Evolutionary conservation across 2,329 filamentous ascomycete species (phyloP), one percentile per base, ranked within the genome.

Genomic region (Penicillium griseofulvum): DNA sequence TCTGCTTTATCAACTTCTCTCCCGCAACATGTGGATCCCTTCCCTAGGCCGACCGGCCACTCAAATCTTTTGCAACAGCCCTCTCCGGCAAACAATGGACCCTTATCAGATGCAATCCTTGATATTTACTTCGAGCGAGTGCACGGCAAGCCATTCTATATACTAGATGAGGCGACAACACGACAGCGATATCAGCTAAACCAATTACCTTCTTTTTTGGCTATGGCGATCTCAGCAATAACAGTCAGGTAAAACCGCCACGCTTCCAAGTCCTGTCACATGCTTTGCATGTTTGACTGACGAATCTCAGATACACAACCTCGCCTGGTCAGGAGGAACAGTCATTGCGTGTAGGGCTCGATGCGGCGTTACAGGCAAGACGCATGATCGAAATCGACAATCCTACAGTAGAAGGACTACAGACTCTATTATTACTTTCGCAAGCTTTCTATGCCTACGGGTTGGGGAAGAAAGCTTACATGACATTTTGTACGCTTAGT

Each of bases 401-500:
- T 62, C 90, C 90, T 5, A 90, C 87, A 0, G 83, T 94, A 41
- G 90, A 95, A 69, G 83, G 83, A 33, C 74, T 95, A 9, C 90
- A 95, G 70, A 82, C 89, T 3, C 78, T 93, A 16, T 76, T 96
- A 43, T 79, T 96, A 10, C 81, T 96, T 2, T 85, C 88, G 0
- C 85, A 87, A 67, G 87, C 89, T 3, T 92, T 86, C 65, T 90
- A 87, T 46, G 90, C 90, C 34, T 81, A 85, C 29, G 90, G 91
- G 26, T 86, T 88, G 65, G 89, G 90, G 16, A 93, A 90, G 74
- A 94, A 89, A 73, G 87, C 89, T 1, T 94, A 91, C 63, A 95
- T 95, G 90, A 80, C 91, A 37, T 80, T 95, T 64, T 84, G 90
- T 90, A 85, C 28, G 60, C 14, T 34, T 37, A 14, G 5, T 2